Evolutionary conservation across 768 basidiomycete genomes (phyloP).

Genomic region (Suillus tomentosus): DNA sequence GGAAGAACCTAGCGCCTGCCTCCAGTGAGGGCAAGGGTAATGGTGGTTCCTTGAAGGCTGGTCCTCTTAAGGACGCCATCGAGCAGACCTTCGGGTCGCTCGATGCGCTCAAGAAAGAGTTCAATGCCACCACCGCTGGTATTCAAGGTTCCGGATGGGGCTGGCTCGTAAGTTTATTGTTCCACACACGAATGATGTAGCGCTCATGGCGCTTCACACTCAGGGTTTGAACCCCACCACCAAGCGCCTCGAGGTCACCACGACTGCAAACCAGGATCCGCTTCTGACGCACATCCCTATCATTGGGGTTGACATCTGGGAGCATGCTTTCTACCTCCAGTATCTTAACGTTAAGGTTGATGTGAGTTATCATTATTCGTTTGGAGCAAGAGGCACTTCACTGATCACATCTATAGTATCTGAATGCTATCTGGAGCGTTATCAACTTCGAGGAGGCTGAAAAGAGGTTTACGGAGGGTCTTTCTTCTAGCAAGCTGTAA

Average conservation of each 20-base stretch:
- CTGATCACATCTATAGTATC: constrained; percentile 48
- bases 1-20: constrained; percentile 86
- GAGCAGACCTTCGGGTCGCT: constrained; percentile 63
- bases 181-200: neutral
- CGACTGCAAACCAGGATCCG: constrained; percentile 97
- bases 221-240: constrained; percentile 71
- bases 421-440: constrained; percentile 75
- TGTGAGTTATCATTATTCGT: constrained; percentile 49
- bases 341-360: constrained; percentile 95
- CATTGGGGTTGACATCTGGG: constrained; percentile 95
- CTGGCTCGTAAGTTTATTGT: constrained; percentile 73
- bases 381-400: constrained; percentile 3
- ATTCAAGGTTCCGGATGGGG: constrained; percentile 97
- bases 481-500: constrained; percentile 40
- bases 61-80: constrained; percentile 70
- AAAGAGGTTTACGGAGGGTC: constrained; percentile 55
- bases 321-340: constrained; percentile 95
- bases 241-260: constrained; percentile 80
- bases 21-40: constrained; percentile 51
- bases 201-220: constrained; percentile 6
- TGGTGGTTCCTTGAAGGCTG: constrained; percentile 61
- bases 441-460: constrained; percentile 79
- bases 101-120: constrained; percentile 73
- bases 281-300: constrained; percentile 74
- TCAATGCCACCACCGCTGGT: constrained; percentile 81